Conservation (phyloP, 345 rosid genomes). For the Acer negundo region DNA sequence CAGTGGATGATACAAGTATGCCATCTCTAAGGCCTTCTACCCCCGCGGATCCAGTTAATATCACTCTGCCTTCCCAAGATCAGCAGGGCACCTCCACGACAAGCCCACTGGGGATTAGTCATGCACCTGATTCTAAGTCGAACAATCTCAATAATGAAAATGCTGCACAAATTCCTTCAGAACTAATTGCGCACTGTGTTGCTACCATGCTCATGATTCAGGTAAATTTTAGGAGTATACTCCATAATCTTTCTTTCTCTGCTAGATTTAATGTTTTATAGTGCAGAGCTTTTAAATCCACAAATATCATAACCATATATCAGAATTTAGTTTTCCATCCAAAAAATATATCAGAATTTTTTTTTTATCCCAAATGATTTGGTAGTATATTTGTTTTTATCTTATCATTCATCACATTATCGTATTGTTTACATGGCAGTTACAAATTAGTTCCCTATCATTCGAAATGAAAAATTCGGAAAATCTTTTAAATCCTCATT, state of each 20-base stretch:
- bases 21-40: slow-evolving; percentile 24
- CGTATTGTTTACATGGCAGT: too few species aligned
- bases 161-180: slow-evolving; percentile 54
- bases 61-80: slow-evolving; percentile 37
- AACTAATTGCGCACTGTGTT: slow-evolving; percentile 64
- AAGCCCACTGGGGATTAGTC: slow-evolving; percentile 33
- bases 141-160: slow-evolving; percentile 35
- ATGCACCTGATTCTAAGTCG: slow-evolving; percentile 35
- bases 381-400: too few species aligned
- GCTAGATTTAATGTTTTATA: background rate
- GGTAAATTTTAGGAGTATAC: slow-evolving; percentile 35
- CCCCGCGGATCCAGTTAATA: slow-evolving; percentile 35
- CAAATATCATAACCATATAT: background rate
- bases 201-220: slow-evolving; percentile 81
- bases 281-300: background rate
- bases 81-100: slow-evolving; percentile 34
- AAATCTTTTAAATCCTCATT: background rate
- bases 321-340: too few species aligned
- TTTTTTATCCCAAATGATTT: too few species aligned
- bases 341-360: too few species aligned
- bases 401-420: too few species aligned
- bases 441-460: too few species aligned
- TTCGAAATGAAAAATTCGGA: too few species aligned
- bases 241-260: background rate
- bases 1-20: slow-evolving; percentile 32